Percentiles rank a stretch among this genome's conserved stretches.
Evolutionary conservation across 129 eudicot genomes (phyloP).

Genomic region (Arctium lappa): DNA sequence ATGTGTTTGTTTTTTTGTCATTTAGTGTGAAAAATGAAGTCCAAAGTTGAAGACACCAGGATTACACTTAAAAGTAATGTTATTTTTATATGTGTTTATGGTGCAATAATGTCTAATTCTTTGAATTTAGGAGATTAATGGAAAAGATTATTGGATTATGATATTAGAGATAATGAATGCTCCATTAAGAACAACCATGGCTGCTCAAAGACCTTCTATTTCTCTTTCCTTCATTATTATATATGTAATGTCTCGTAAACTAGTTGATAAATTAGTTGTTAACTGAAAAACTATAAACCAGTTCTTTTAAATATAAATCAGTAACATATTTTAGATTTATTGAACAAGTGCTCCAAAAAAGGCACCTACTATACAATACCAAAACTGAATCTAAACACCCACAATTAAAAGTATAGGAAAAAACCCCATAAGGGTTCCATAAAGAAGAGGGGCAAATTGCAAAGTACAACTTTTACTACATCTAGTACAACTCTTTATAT

Average conservation of each 20-base stretch:
- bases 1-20: not conserved
- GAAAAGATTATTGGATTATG: not conserved
- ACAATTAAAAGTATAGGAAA: not conserved
- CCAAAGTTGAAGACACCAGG: slow-evolving; percentile 22
- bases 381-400: slow-evolving; percentile 6
- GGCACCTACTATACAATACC: not conserved
- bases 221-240: not conserved
- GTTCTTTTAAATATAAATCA: not conserved
- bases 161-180: slow-evolving; percentile 10
- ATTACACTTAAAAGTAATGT: slow-evolving; percentile 27
- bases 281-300: too few relatives aligned
- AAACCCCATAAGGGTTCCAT: not conserved
- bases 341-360: not conserved
- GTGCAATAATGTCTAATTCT: slow-evolving; percentile 8
- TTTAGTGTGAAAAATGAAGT: slow-evolving; percentile 11
- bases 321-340: not conserved
- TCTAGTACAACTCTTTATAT: not conserved
- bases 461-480: slow-evolving; percentile 3
- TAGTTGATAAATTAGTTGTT: too few relatives aligned
- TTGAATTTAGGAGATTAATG: slow-evolving; percentile 2
- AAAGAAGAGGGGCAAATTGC: not conserved
- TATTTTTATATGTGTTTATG: slow-evolving; percentile 9
- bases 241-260: too few relatives aligned
- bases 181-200: slow-evolving; percentile 20
- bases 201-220: slow-evolving; percentile 23